Conservation (phyloP, 2,329 filamentous ascomycete genomes). For the Trichoderma oligosporum region DNA sequence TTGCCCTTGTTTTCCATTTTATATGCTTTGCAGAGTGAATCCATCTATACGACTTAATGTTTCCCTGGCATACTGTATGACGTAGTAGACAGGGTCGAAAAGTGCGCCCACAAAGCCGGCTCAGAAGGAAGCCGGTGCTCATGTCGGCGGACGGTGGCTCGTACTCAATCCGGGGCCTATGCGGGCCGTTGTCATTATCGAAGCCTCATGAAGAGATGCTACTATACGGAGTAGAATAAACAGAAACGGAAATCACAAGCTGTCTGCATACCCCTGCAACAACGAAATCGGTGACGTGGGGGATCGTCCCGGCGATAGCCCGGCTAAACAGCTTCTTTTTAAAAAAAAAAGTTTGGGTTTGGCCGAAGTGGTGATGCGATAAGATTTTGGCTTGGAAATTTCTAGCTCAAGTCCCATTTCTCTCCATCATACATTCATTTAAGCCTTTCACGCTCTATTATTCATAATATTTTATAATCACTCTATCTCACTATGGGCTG, state of each 20-base stretch:
- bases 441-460: not conserved
- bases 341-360: conserved; percentile 16
- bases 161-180: conserved; percentile 10
- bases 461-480: not conserved
- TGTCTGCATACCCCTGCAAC: conserved; percentile 2
- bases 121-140: conserved; percentile 42
- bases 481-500: conserved; percentile 49
- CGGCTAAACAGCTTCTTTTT: conserved; percentile 29
- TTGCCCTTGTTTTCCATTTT: conserved; percentile 26
- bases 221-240: not conserved
- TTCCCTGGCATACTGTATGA: conserved; percentile 22
- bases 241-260: conserved; percentile 7
- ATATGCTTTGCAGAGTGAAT: conserved; percentile 26
- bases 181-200: not conserved
- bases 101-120: conserved; percentile 44
- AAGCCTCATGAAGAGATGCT: not conserved
- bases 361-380: conserved; percentile 16
- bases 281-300: conserved; percentile 24
- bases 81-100: conserved; percentile 29
- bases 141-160: conserved; percentile 37
- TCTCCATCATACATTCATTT: not conserved
- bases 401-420: not conserved
- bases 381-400: conserved; percentile 21
- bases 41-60: conserved; percentile 27
- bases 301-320: conserved; percentile 24